These are phyloP conservation scores for Cytospora paraplurivora DNA, from an alignment of 2,329 filamentous ascomycete species.

Conservation along the genomic window DNA sequence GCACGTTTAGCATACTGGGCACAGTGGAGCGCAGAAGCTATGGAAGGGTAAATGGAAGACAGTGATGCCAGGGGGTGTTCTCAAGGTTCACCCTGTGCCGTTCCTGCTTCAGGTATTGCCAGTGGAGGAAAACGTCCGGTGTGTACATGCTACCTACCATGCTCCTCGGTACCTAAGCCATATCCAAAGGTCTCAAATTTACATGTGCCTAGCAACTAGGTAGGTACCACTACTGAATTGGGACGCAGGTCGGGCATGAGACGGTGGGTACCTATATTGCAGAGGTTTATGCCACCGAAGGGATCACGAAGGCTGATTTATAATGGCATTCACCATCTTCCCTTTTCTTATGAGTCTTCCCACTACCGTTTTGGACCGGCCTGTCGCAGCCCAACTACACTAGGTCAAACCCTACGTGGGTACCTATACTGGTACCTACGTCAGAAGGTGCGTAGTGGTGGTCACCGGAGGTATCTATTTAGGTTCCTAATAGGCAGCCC, in stretches of 20 bases:
- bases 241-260: neutral
- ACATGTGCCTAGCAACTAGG: neutral
- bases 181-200: neutral
- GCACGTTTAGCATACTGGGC: neutral
- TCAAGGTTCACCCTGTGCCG: neutral
- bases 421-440: neutral
- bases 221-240: neutral
- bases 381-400: neutral
- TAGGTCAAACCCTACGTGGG: too few species aligned
- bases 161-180: too few species aligned
- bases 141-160: too few species aligned
- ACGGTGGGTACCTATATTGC: neutral
- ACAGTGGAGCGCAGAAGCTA: conserved; percentile 19
- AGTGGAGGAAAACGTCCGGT: conserved; percentile 19
- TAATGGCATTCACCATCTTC: neutral
- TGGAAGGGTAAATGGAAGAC: conserved; percentile 18
- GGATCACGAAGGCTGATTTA: too few species aligned
- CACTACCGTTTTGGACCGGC: too few species aligned
- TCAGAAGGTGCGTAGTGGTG: too few species aligned
- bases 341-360: neutral
- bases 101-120: neutral
- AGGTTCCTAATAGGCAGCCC: too few species aligned
- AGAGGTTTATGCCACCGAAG: neutral
- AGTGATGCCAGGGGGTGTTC: neutral
- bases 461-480: too few species aligned